Base-by-base conservation (phyloP, 768 basidiomycete species). In the Suillus alpinus region DNA sequence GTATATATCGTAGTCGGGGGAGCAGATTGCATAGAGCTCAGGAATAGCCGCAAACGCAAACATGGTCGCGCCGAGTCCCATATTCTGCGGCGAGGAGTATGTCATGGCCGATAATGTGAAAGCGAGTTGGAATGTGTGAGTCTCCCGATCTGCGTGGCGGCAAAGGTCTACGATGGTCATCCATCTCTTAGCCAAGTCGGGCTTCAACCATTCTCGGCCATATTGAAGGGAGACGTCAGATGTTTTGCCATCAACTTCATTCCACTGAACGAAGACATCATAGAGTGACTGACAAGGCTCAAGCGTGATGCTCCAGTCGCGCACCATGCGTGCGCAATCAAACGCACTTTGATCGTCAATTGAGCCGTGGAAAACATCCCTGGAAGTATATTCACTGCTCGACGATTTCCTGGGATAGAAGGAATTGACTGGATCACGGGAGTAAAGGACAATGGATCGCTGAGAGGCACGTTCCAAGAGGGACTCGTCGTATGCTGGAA, bases 71-170 rank as follows among this genome's bases (percentile, higher is more conserved):
- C 72, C 62, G 23, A 75, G 60, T n/a, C 58, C 52, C 3, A 57
- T 16, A 37, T 59, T 29, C 0, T 55, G 6, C 0, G 69, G 56
- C 7, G 69, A 69, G 2, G 53, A 61, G 57, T 75, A 77, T 10
- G 58, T 69, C 65, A 76, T 66, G 8, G 71, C 68, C 20, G 73
- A 61, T 12, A 75, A 65, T 2, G 67, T 66, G 56, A 76, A 76
- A n/a, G 66, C 57, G 26, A 76, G 36, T 51, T 62, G 60, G 47
- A 59, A 70, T 7, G 60, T 62, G 46, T 60, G 43, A 29, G 62
- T 37, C 31, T 44, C 16, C 29, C 29, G 43, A 20, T 57, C 14
- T 32, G 57, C 52, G 14, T 16, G 18, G 23, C 69, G 66, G 41
- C 66, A 70, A n/a, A 62, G 41, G 32, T 71, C 53, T 26, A 72